Percentiles rank a stretch among this genome's conserved stretches.
Conservation (phyloP, 2,329 filamentous ascomycete species). For the Fusarium torreyae region DNA sequence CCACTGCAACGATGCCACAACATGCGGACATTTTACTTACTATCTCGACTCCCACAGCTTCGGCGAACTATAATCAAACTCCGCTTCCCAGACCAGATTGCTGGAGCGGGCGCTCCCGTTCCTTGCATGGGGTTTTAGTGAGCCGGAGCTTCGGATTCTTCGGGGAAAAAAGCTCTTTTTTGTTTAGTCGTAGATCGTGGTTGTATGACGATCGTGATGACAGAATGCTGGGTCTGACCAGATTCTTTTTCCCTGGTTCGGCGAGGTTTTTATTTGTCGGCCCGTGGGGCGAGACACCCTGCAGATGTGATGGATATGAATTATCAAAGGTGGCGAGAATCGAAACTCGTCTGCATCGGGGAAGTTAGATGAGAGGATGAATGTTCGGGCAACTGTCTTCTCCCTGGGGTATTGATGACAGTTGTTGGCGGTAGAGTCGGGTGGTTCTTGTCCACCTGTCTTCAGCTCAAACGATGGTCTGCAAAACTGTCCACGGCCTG, state of each 20-base stretch:
- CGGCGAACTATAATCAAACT: not conserved
- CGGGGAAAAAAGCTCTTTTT: not conserved
- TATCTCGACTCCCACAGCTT: not conserved
- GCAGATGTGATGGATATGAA: conserved; percentile 1
- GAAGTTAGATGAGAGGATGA: not conserved
- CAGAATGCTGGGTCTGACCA: not conserved
- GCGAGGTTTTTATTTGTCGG: not conserved
- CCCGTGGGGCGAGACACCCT: not conserved
- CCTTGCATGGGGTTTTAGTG: conserved; percentile 33
- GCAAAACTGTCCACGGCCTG: conserved; percentile 11
- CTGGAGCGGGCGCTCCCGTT: conserved; percentile 40
- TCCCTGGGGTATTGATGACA: not conserved
- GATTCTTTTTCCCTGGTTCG: not conserved
- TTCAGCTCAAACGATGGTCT: not conserved
- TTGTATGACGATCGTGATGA: not conserved
- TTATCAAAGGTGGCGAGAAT: no score
- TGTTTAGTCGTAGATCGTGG: not conserved
- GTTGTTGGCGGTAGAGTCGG: not conserved
- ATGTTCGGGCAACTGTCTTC: not conserved
- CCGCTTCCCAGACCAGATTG: not conserved
- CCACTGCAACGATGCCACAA: no score
- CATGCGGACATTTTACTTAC: no score
- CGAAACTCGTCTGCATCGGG: no score
- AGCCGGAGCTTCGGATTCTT: conserved; percentile 17
- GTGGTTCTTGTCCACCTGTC: not conserved